Percentiles rank a stretch among this genome's conserved stretches.
Evolutionary conservation across 805 yeast species (phyloP).

Genomic region (Kazachstania bromeliacearum): DNA sequence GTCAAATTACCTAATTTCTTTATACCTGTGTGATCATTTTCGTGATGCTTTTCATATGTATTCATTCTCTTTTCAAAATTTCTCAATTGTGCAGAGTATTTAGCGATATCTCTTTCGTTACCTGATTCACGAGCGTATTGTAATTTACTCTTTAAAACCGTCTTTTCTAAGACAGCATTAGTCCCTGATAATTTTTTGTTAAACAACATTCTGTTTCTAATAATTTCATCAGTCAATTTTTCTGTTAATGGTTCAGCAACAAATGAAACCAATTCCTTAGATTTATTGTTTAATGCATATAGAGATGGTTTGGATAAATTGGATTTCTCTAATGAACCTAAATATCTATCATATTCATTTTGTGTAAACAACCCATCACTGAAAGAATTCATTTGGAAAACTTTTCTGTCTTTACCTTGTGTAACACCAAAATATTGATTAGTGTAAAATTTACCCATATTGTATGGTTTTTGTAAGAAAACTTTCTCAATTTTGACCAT

Average conservation of each 20-base stretch:
- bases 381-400: slow-evolving; percentile 67
- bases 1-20: slow-evolving; percentile 60
- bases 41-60: slow-evolving; percentile 31
- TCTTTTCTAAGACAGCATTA: slow-evolving; percentile 67
- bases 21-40: slow-evolving; percentile 33
- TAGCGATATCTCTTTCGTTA: slow-evolving; percentile 35
- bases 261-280: slow-evolving; percentile 51
- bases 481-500: slow-evolving; percentile 73
- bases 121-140: slow-evolving; percentile 61
- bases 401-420: slow-evolving; percentile 72
- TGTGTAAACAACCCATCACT: slow-evolving; percentile 66
- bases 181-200: slow-evolving; percentile 51
- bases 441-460: slow-evolving; percentile 40
- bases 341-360: slow-evolving; percentile 68
- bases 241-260: slow-evolving; percentile 59
- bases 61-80: slow-evolving; percentile 33
- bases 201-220: slow-evolving; percentile 58
- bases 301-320: slow-evolving; percentile 43
- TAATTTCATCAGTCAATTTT: slow-evolving; percentile 67
- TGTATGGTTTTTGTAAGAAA: slow-evolving; percentile 42
- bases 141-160: slow-evolving; percentile 62
- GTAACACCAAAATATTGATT: slow-evolving; percentile 59
- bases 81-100: slow-evolving; percentile 40
- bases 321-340: slow-evolving; percentile 48
- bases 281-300: slow-evolving; percentile 56